Conservation (phyloP, 2,329 filamentous ascomycete species). For the Aspergillus aculeatus region DNA sequence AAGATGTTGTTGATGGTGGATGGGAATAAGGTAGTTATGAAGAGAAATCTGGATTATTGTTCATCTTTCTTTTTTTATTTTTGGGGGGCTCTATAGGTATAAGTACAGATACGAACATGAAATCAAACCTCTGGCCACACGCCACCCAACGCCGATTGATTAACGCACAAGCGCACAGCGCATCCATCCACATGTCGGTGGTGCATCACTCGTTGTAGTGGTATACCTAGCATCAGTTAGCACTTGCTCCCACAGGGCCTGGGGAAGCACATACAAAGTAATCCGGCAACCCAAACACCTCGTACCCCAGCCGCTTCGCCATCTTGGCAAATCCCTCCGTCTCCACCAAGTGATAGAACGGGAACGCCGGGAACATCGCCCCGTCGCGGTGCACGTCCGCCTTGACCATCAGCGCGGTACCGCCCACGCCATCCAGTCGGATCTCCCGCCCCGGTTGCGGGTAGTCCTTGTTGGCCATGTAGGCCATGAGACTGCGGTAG, state of each 20-base stretch:
- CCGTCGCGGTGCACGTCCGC: slow-evolving; percentile 95
- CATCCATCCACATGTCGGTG: not conserved
- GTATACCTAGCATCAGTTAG: slow-evolving; percentile 62
- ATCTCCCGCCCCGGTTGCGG: slow-evolving; percentile 64
- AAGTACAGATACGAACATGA: not conserved
- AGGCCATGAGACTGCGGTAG: slow-evolving; percentile 87
- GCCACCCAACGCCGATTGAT: no score
- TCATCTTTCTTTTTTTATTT: not conserved
- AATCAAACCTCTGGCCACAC: no score
- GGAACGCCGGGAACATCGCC: slow-evolving; percentile 95
- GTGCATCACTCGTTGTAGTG: slow-evolving; percentile 76
- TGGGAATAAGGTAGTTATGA: no score
- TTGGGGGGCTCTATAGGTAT: not conserved
- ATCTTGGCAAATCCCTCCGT: slow-evolving; percentile 98
- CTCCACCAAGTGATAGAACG: slow-evolving; percentile 96
- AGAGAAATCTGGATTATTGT: no score
- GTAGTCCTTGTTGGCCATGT: slow-evolving; percentile 60
- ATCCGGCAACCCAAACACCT: slow-evolving; percentile 84
- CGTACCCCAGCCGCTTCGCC: slow-evolving; percentile 84
- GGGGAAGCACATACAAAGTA: slow-evolving; percentile 72
- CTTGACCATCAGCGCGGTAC: slow-evolving; percentile 88
- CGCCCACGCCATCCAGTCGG: slow-evolving; percentile 86
- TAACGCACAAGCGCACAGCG: no score
- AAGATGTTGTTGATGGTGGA: no score
- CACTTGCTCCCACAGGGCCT: not conserved